Evolutionary conservation across 208 protist species (phyloP).

Genomic region (Acanthamoeba rhysodes): DNA sequence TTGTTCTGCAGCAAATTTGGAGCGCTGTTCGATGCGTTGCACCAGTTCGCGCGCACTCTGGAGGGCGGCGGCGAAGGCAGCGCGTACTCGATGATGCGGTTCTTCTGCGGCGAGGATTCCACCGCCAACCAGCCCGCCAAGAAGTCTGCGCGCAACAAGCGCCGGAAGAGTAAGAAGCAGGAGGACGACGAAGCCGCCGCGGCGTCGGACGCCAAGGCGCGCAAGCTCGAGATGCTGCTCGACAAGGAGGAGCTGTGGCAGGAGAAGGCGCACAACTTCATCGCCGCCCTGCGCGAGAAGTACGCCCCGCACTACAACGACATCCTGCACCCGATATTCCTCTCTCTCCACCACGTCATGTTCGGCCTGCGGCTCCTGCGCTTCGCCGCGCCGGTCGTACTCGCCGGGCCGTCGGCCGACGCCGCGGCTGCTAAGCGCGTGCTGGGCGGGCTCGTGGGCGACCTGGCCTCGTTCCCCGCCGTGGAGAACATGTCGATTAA

Average conservation of each 20-base stretch:
- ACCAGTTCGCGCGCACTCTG: slow-evolving; percentile 68
- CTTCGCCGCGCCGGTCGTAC: not conserved
- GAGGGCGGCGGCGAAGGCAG: slow-evolving; percentile 52
- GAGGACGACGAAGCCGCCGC: not conserved
- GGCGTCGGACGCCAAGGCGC: not conserved
- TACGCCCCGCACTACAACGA: slow-evolving; percentile 72
- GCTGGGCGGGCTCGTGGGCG: slow-evolving; percentile 23
- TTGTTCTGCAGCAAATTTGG: slow-evolving; percentile 33
- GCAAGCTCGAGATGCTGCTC: slow-evolving; percentile 25
- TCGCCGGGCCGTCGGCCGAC: not conserved
- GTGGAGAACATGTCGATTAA: slow-evolving; percentile 22
- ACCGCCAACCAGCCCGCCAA: not conserved
- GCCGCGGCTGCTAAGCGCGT: not conserved
- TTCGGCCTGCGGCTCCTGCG: slow-evolving; percentile 72
- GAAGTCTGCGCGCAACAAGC: not conserved
- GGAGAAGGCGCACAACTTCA: slow-evolving; percentile 76
- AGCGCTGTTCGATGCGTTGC: slow-evolving; percentile 50
- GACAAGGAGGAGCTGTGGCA: slow-evolving; percentile 73
- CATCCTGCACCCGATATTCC: slow-evolving; percentile 41
- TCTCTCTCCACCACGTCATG: slow-evolving; percentile 61
- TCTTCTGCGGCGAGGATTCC: slow-evolving; percentile 1
- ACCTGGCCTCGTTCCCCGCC: slow-evolving; percentile 45
- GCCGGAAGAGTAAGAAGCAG: not conserved
- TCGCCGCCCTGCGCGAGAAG: slow-evolving; percentile 39
- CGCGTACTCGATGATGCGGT: slow-evolving; percentile 40